Base-by-base conservation (phyloP, 108 stramenopile genomes). In the Stephanodiscus triporus region DNA sequence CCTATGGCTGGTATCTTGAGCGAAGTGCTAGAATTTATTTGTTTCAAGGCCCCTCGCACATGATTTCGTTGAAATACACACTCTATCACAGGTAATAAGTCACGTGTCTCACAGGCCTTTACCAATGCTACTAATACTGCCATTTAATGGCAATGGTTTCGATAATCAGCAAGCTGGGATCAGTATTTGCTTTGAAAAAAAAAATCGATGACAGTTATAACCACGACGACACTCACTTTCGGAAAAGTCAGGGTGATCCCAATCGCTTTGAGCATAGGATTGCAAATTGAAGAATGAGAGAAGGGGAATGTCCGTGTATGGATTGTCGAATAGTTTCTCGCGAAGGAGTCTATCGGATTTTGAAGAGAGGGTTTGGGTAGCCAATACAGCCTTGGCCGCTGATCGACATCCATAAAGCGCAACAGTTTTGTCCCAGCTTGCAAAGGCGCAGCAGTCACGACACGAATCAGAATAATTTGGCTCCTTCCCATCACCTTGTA, bases 191-290 rank as follows among this genome's bases (percentile, higher is more conserved):
- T 61, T 40, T 37, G 36, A 36, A n/a, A 37, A 40, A 38, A 8
- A 36, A 17, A 42, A 9, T 43, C 19, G n/a, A n/a, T 40, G 20
- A 36, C n/a, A 61, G 2, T n/a, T 22, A 11, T 20, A 40, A 61
- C 11, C 37, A 22, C 42, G n/a, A 38, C 42, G 17, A 6, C 17
- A 61, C 60, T 61, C 60, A 61, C 60, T 82, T 60, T 87, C 72
- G 9, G 88, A 89, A 27, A 95, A 70, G 34, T 95, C 91, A 16
- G 72, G 59, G 63, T 95, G 91, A 47, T 95, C 94, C 94, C 94
- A 95, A 29, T 92, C 94, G 23, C 68, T 69, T 36, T 91, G 80
- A 72, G 85, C 86, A 63, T 88, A 85, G 16, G 68, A 78, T 62
- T 91, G 87, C 32, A 95, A 69, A 70, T 90, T 91, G 73, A 92